A percentile compares a stretch with the other conserved stretches of the same genome.
phyloP scores from a whole-genome alignment of 352 stramenopile genomes.

The Peronospora belbahrii region DNA sequence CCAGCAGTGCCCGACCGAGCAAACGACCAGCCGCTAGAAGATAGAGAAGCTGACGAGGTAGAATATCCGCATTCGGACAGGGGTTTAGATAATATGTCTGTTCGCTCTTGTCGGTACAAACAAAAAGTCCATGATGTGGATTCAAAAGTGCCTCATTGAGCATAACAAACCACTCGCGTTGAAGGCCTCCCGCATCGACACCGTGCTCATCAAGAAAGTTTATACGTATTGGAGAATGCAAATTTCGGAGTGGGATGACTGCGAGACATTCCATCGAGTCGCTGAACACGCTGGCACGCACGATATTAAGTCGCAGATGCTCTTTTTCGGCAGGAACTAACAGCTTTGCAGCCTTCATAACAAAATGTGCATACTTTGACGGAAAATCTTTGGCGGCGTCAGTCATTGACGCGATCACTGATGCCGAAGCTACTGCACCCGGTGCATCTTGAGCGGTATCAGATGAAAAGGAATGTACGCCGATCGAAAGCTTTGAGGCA shows the following conservation, averaged over 20 bases:
- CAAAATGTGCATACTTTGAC: constrained; percentile 44
- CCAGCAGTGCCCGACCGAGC: constrained; percentile 56
- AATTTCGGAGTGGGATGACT: constrained; percentile 16
- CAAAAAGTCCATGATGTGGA: constrained; percentile 42
- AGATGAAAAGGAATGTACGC: too few species aligned
- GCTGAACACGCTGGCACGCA: constrained; percentile 19
- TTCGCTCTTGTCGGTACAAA: constrained; percentile 42
- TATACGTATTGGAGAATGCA: constrained; percentile 33
- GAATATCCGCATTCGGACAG: constrained; percentile 34
- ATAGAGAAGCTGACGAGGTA: constrained; percentile 35
- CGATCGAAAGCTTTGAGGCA: too few species aligned
- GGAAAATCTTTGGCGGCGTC: constrained; percentile 30
- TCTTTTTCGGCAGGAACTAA: constrained; percentile 19
- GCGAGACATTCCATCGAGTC: constrained; percentile 31
- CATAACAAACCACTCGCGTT: constrained; percentile 71
- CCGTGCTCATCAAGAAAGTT: constrained; percentile 55
- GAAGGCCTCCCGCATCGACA: constrained; percentile 53
- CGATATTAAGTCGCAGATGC: constrained; percentile 21
- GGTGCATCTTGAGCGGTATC: too few species aligned
- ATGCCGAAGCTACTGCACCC: too few species aligned
- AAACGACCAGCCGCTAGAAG: constrained; percentile 34
- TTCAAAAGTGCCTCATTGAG: constrained; percentile 30
- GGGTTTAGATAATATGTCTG: constrained; percentile 59
- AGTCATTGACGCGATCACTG: constrained; percentile 1
- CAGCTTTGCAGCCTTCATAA: constrained; percentile 14